Evolutionary conservation across 495 filamentous ascomycete species (phyloP).

Genomic region (Penicillium ucsense): DNA sequence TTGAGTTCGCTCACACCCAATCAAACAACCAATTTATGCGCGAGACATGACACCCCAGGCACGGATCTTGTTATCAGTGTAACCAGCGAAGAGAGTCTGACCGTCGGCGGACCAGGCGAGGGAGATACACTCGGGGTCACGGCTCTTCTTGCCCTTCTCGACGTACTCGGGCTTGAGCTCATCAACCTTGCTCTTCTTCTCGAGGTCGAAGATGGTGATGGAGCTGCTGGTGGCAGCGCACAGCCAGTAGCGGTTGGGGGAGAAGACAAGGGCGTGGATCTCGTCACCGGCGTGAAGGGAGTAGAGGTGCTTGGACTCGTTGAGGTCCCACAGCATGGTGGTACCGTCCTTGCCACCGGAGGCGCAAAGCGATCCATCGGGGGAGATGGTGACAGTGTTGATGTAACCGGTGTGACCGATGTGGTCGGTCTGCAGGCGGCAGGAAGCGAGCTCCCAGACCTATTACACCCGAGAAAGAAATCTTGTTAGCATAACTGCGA

Average conservation of each 20-base stretch:
- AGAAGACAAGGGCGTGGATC: conserved; percentile 99
- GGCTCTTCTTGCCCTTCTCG: conserved; percentile 94
- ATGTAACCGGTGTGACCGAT: conserved; percentile 99
- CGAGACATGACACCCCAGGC: conserved; percentile 94
- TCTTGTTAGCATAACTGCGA: conserved; percentile 16
- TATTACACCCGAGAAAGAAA: conserved; percentile 23
- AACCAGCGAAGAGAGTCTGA: conserved; percentile 98
- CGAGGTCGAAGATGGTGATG: conserved; percentile 99
- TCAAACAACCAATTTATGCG: conserved; percentile 32
- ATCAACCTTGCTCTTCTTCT: conserved; percentile 99
- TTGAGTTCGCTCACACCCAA: conserved; percentile 11
- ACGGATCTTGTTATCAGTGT: conserved; percentile 99
- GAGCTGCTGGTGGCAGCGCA: conserved; percentile 91
- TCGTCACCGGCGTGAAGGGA: conserved; percentile 98
- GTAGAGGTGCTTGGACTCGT: conserved; percentile 99
- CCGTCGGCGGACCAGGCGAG: conserved; percentile 97
- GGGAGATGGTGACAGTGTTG: conserved; percentile 99
- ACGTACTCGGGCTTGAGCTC: conserved; percentile 99
- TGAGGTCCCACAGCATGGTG: conserved; percentile 99
- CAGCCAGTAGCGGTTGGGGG: conserved; percentile 99
- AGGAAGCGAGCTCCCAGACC: conserved; percentile 99
- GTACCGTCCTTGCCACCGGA: conserved; percentile 99
- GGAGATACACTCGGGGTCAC: conserved; percentile 95
- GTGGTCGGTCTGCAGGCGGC: conserved; percentile 99
- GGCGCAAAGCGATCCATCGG: conserved; percentile 97